Base-by-base conservation (phyloP, 2,329 filamentous ascomycete species). In the Davidsoniella australis region DNA sequence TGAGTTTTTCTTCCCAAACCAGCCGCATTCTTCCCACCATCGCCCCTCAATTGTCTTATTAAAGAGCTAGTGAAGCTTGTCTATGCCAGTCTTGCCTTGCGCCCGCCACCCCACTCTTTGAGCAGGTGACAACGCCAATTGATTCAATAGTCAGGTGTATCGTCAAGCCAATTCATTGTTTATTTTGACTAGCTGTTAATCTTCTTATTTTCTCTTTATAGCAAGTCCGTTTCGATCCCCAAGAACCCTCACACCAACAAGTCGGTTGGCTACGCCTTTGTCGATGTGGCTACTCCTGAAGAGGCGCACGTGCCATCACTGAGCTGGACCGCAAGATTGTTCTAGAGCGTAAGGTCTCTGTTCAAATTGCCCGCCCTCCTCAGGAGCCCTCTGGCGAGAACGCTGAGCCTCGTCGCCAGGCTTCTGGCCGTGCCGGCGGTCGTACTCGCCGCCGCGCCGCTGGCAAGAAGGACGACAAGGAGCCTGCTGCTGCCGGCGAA, bases 201-300 rank as follows among this genome's bases (percentile, higher is more conserved):
- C n/a, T 16, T 14, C 3, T n/a, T 24, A 5, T 48, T 48, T 44
- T 52, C 40, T 54, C 53, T 64, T 71, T 58, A 52, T 62, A 96
- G 91, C 69, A 91, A 98, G 76, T 94, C 86, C 68, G 89, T 89
- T 67, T 96, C 91, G 60, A 98, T 98, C 69, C 91, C 91, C 59
- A 94, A 93, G 78, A 96, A 98, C 76, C 91, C 91, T 64, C 89
- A 91, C 68, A 98, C 89, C 69, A 89, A 87, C 69, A 89, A 91
- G 65, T 89, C 91, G 57, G 91, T 98, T 66, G 91, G 91, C 64
- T 98, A 96, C 68, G 91, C 91, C 64, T 98, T 98, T 66, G 91
- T 98, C 66, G 91, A 96, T 64, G 83, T 98, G 57, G 93, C 86
- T 55, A 95, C 89, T 56, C 85, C 91, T 54, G 79, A 78, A 57